A percentile compares a stretch with the other conserved stretches of the same genome.
phyloP scores from a whole-genome alignment of 305 asterid genomes.

The Andrographis paniculata region DNA sequence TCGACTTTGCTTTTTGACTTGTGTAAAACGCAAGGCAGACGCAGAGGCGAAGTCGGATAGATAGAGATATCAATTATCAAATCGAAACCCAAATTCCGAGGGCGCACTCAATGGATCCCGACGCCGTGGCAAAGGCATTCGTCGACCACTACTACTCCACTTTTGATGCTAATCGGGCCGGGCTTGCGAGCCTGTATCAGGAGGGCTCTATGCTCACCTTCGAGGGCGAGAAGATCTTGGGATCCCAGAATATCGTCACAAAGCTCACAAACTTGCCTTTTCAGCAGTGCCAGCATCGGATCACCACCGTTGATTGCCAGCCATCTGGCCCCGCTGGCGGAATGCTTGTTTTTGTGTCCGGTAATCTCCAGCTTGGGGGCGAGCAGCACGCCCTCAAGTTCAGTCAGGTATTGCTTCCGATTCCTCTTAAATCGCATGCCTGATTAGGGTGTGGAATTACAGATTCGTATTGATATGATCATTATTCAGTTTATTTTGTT shows the following conservation, averaged over 20 bases:
- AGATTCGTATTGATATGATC: neutral
- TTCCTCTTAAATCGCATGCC: neutral
- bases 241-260: conserved; percentile 37
- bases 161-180: conserved; percentile 53
- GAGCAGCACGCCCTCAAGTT: conserved; percentile 53
- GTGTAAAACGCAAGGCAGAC: too few species aligned
- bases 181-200: conserved; percentile 47
- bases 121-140: conserved; percentile 58
- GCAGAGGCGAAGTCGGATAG: neutral
- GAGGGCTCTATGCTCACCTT: conserved; percentile 54
- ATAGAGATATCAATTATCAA: too few species aligned
- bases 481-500: neutral
- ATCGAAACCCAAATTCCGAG: neutral
- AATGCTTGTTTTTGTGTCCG: conserved; percentile 49
- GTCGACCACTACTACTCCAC: conserved; percentile 63
- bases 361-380: conserved; percentile 45
- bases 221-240: conserved; percentile 57
- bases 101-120: conserved; percentile 63
- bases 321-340: conserved; percentile 51
- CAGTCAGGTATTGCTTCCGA: conserved; percentile 33
- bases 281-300: conserved; percentile 60
- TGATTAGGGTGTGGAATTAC: neutral
- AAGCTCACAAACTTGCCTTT: conserved; percentile 53
- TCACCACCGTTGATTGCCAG: conserved; percentile 53
- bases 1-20: too few species aligned